These are phyloP conservation scores for Musa acuminata DNA, from an alignment of 176 grass and related monocot genomes.

Conservation along the genomic window DNA sequence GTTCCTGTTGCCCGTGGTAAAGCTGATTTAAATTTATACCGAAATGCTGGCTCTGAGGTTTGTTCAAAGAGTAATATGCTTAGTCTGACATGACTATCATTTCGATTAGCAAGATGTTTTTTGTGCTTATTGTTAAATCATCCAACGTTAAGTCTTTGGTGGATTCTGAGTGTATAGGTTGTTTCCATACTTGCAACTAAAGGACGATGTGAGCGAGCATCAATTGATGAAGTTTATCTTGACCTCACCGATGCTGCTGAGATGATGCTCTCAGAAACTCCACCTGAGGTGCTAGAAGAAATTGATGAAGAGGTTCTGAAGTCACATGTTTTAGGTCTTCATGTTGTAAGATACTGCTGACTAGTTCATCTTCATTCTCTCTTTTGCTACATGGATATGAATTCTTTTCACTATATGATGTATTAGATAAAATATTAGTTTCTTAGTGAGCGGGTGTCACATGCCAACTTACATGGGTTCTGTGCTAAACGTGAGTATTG, in stretches of 20 bases:
- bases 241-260: constrained; percentile 85
- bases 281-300: constrained; percentile 31
- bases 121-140: neutral
- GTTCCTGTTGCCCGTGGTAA: constrained; percentile 84
- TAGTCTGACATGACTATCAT: neutral
- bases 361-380: neutral
- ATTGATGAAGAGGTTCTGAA: constrained; percentile 49
- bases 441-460: neutral
- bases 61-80: constrained; percentile 11
- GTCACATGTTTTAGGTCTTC: constrained; percentile 64
- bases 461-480: neutral
- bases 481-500: neutral
- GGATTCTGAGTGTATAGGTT: constrained; percentile 35
- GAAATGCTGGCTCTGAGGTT: constrained; percentile 74
- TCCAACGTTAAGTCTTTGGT: neutral
- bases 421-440: neutral
- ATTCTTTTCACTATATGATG: neutral
- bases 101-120: neutral
- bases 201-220: constrained; percentile 84
- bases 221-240: constrained; percentile 96
- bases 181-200: constrained; percentile 66
- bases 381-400: neutral
- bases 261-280: constrained; percentile 61
- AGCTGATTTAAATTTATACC: constrained; percentile 83
- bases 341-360: constrained; percentile 35